A percentile compares a stretch with the other conserved stretches of the same genome.
Evolutionary conservation across 257 asterid species (phyloP).

Genomic region (Lycium ferocissimum): DNA sequence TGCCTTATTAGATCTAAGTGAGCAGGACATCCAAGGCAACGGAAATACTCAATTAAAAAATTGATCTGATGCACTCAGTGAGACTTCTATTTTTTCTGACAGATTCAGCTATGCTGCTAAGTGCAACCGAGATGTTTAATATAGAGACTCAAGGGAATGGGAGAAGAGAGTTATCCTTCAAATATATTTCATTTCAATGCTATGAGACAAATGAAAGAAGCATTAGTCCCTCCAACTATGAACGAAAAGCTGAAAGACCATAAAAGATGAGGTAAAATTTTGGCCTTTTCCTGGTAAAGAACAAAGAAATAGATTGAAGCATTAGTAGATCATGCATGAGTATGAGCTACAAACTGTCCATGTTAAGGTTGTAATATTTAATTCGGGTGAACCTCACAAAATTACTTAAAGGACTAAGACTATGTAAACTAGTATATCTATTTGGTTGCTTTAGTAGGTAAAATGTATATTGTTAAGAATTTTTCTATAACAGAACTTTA

Average conservation of each 20-base stretch:
- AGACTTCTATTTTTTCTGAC: neutral
- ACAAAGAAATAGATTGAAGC: neutral
- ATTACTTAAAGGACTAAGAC: neutral
- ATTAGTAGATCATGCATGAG: neutral
- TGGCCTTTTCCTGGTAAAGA: neutral
- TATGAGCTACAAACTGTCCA: neutral
- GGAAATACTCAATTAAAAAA: neutral
- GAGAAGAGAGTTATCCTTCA: neutral
- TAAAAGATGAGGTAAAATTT: neutral
- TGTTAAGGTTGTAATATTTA: neutral
- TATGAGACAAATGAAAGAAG: neutral
- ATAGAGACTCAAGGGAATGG: neutral
- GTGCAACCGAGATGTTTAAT: neutral
- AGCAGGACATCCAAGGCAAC: neutral
- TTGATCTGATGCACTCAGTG: neutral
- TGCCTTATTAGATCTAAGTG: neutral
- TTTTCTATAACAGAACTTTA: neutral
- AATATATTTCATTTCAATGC: neutral
- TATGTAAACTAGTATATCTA: slow-evolving; percentile 8
- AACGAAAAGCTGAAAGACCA: neutral
- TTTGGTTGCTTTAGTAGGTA: neutral
- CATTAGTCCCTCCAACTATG: neutral
- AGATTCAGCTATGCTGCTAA: neutral
- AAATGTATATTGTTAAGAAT: neutral
- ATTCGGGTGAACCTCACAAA: neutral